Conservation (phyloP, 495 filamentous ascomycete genomes). For the Neurospora sp. region DNA sequence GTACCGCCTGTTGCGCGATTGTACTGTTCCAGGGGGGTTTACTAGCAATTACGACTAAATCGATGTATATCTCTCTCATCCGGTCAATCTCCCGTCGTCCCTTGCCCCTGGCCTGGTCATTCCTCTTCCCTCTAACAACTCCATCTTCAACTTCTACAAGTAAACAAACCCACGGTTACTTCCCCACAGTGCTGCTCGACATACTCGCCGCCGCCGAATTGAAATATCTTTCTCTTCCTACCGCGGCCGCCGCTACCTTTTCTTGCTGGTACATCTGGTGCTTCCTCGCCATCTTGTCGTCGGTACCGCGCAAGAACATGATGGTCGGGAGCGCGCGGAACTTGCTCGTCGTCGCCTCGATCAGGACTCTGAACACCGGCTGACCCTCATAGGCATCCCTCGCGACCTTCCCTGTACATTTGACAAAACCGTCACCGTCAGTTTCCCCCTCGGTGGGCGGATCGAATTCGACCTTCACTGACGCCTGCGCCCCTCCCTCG, state of each 20-base stretch:
- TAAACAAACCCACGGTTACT: neutral
- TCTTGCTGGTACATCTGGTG: neutral
- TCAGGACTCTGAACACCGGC: neutral
- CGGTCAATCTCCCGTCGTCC: no score
- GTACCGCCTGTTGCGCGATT: neutral
- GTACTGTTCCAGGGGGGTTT: neutral
- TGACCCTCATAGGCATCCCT: neutral
- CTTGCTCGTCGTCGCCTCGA: neutral
- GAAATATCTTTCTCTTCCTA: neutral
- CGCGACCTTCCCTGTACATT: neutral
- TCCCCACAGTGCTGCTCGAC: neutral
- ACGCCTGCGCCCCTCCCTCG: neutral
- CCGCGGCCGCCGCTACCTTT: neutral
- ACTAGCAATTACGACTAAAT: neutral
- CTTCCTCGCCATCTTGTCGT: neutral
- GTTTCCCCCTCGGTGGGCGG: neutral
- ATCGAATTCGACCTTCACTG: neutral
- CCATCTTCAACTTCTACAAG: neutral
- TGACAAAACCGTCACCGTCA: neutral
- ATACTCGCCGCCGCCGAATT: neutral
- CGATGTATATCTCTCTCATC: neutral
- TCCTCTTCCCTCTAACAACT: neutral
- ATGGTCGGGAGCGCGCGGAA: neutral
- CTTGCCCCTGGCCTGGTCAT: neutral
- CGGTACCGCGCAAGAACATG: neutral